Evolutionary conservation across 352 stramenopile genomes (phyloP), one percentile per base, ranked within the genome.

Genomic region (Peronospora belbahrii): DNA sequence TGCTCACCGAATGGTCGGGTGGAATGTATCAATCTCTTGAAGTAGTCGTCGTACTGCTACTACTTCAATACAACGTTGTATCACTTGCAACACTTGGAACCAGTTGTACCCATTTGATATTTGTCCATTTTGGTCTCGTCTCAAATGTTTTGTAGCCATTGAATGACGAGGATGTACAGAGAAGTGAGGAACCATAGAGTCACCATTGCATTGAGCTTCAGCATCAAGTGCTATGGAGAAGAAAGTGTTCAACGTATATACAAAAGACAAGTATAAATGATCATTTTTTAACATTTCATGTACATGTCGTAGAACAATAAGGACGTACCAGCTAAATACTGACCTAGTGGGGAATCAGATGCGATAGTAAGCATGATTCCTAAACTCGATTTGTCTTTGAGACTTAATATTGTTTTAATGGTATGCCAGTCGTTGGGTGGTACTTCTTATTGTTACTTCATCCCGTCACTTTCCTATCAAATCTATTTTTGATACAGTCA

Each of bases 311-410:
- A n/a, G n/a, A n/a, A n/a, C n/a, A n/a, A n/a, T n/a, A n/a, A n/a
- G n/a, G n/a, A 17, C 33, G 31, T 25, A 83, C 74, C 62, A 8
- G 74, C 62, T 19, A 86, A 49, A 33, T 86, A 86, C 36, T 65
- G 74, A 20, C 65, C 71, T n/a, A 86, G 59, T 10, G 69, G 69
- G 30, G 74, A 84, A 31, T 45, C 55, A 17, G 54, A 43, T 4
- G 54, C 38, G 32, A 84, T 49, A 0, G 50, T n/a, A n/a, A n/a
- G n/a, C n/a, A n/a, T n/a, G n/a, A n/a, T n/a, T n/a, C n/a, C n/a
- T n/a, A n/a, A n/a, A n/a, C n/a, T n/a, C n/a, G n/a, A n/a, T n/a
- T n/a, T n/a, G n/a, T n/a, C n/a, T n/a, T n/a, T n/a, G n/a, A n/a
- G n/a, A n/a, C n/a, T n/a, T n/a, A n/a, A n/a, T n/a, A n/a, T n/a